Evolutionary conservation across 208 protist genomes (phyloP), one percentile per base, ranked within the genome.

Genomic region (Leishmania lainsoni): DNA sequence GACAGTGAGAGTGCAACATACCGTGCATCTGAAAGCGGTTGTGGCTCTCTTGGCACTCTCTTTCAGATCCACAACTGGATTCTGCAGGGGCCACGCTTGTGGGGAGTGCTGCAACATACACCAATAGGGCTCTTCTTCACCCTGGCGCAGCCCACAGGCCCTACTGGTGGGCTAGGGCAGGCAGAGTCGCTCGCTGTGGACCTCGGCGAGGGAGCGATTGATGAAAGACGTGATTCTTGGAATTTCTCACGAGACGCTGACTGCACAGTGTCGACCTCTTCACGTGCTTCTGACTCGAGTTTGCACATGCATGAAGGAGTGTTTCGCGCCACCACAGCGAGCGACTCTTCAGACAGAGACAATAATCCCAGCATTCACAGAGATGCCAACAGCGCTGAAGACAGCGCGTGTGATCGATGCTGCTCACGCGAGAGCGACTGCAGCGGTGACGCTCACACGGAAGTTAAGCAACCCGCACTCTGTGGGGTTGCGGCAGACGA

Each of bases 291-390:
- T 35, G 66, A 16, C 35, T 35, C 75, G 29, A 49, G 45, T 3
- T 6, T 20, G 3, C 66, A 39, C 12, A 29, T 77, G 32, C 54
- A 59, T 42, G 56, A 52, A 8, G 51, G 48, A 0, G 10, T 84
- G 12, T 80, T 69, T 5, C 66, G 73, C 26, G 35, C 58, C 32
- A 72, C 70, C 42, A 77, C 68, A 10, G 73, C 45, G 42, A 45
- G 59, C 48, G 81, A 77, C 51, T 81, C 76, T 26, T 76, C 70
- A 8, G 76, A 74, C 45, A 71, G 70, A 48, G 29, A 71, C 81
- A 29, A 66, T 20, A 76, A 80, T 32, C 20, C 6, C 56, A 59
- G 45, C n/a, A 48, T 39, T 71, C 52, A 70, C 42, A 75, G 58
- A 52, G 81, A 73, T 48, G 70, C 20, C 29, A 48, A 45, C 22